These are phyloP conservation scores for Kandelia obovata DNA, from an alignment of 345 rosid species.

Conservation along the genomic window DNA sequence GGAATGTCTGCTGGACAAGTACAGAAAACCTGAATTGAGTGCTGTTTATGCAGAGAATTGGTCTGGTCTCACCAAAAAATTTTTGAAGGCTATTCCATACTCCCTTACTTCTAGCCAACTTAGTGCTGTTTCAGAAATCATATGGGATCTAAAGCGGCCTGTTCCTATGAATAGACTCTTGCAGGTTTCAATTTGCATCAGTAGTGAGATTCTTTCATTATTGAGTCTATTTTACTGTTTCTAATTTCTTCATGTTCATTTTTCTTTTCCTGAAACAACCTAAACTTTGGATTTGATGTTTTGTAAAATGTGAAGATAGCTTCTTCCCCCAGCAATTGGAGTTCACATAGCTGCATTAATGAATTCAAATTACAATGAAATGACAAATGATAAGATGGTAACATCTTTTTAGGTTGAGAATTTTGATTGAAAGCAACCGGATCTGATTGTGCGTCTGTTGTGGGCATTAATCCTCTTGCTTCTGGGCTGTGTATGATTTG, in stretches of 20 bases:
- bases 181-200: constrained; percentile 52
- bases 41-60: constrained; percentile 58
- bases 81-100: constrained; percentile 78
- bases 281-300: not conserved
- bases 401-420: too few relatives aligned
- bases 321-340: not conserved
- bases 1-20: constrained; percentile 70
- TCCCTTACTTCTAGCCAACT: constrained; percentile 89
- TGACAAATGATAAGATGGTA: too few relatives aligned
- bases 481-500: too few relatives aligned
- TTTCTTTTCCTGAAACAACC: not conserved
- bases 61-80: constrained; percentile 68
- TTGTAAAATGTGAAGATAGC: not conserved
- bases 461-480: too few relatives aligned
- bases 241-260: not conserved
- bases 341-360: not conserved
- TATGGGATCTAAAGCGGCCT: constrained; percentile 86
- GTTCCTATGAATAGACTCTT: constrained; percentile 95
- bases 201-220: constrained; percentile 14
- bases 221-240: not conserved
- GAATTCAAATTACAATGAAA: too few relatives aligned
- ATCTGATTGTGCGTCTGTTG: too few relatives aligned
- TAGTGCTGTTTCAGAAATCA: constrained; percentile 81
- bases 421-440: too few relatives aligned
- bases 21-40: constrained; percentile 57